Evolutionary conservation across 108 stramenopile species (phyloP).

Genomic region (Parietichytrium sp.): DNA sequence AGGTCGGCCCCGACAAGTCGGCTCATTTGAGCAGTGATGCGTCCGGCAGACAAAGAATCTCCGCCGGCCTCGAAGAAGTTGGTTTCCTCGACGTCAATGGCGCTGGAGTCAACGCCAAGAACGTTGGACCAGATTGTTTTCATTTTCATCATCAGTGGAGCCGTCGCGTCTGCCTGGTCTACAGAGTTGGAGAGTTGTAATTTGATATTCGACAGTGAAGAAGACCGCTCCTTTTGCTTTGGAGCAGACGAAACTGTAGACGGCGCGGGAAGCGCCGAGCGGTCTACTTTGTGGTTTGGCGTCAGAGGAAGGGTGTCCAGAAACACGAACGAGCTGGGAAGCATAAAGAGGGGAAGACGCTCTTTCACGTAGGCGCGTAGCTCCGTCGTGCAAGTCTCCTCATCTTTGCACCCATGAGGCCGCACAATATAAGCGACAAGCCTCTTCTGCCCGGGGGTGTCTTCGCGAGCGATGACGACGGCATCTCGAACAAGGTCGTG

Average conservation of each 20-base stretch:
- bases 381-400: background rate
- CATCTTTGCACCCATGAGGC: background rate
- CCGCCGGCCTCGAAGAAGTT: constrained; percentile 33
- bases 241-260: too few species aligned
- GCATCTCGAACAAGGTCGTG: background rate
- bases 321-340: background rate
- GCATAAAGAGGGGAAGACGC: background rate
- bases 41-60: background rate
- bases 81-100: too few species aligned
- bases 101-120: too few species aligned
- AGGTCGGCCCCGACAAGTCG: background rate
- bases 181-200: too few species aligned
- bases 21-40: constrained; percentile 11
- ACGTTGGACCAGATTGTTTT: too few species aligned
- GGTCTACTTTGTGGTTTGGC: constrained; percentile 24
- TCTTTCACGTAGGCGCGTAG: background rate
- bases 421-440: background rate
- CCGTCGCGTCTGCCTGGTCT: too few species aligned
- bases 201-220: too few species aligned
- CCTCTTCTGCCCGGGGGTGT: constrained; percentile 1
- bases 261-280: background rate
- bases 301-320: constrained; percentile 10
- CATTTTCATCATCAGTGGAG: too few species aligned
- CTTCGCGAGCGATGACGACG: constrained; percentile 19
- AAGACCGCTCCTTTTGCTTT: too few species aligned